Percentiles rank a stretch among this genome's conserved stretches.
phyloP scores from a whole-genome alignment of 139 green algal genomes.

The Coelastrella sp. region DNA sequence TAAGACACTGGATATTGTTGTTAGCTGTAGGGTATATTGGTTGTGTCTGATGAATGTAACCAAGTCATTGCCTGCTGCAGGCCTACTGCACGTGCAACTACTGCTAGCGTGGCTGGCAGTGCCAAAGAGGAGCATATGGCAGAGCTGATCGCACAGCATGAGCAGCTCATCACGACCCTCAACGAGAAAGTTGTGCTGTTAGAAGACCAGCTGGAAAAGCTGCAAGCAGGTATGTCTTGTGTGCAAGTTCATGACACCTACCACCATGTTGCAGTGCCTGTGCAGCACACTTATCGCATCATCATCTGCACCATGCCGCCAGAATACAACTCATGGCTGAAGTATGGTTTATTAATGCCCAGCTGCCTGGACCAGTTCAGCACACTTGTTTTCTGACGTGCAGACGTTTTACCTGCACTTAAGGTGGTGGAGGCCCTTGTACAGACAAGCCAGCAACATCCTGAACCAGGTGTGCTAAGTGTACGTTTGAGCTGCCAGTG shows the following conservation, averaged over 20 bases:
- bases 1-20: too few relatives aligned
- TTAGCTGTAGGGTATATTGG: too few relatives aligned
- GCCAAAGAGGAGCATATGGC: not conserved
- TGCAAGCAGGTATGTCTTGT: constrained; percentile 15
- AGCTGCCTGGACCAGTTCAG: not conserved
- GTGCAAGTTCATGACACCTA: too few relatives aligned
- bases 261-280: too few relatives aligned
- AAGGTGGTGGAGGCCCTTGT: not conserved
- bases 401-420: not conserved
- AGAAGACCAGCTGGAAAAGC: not conserved
- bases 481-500: too few relatives aligned
- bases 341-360: not conserved
- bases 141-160: constrained; percentile 17
- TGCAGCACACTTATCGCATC: too few relatives aligned
- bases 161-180: not conserved
- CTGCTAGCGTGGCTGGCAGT: constrained; percentile 1
- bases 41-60: too few relatives aligned
- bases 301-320: too few relatives aligned
- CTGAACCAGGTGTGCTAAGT: constrained; percentile 23
- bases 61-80: too few relatives aligned
- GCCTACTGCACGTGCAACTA: not conserved
- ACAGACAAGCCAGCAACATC: not conserved
- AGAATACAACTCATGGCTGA: too few relatives aligned
- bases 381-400: not conserved
- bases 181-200: not conserved